Conservation (phyloP, 768 basidiomycete species). For the Pleurotus sapidus region DNA sequence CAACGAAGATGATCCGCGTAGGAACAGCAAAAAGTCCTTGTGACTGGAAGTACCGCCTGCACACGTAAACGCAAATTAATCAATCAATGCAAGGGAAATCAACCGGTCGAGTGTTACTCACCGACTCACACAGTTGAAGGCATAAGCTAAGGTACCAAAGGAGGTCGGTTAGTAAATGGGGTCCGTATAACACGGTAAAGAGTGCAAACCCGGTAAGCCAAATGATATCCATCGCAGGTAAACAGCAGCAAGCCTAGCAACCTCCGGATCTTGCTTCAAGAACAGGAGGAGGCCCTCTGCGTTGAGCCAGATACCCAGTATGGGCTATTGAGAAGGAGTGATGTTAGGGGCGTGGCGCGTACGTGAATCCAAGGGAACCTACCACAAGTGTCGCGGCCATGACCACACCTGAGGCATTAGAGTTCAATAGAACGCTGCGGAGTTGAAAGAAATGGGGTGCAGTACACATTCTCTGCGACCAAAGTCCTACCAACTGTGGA, state of each 20-base stretch:
- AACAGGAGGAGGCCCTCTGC: slow-evolving; percentile 75
- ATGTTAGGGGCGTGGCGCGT: too few species aligned
- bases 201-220: slow-evolving; percentile 62
- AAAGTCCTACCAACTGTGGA: slow-evolving; percentile 83
- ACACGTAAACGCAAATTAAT: not conserved
- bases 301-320: slow-evolving; percentile 75
- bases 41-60: slow-evolving; percentile 60
- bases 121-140: slow-evolving; percentile 51
- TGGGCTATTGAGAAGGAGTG: slow-evolving; percentile 31
- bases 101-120: slow-evolving; percentile 13
- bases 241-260: slow-evolving; percentile 69
- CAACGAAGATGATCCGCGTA: slow-evolving; percentile 75
- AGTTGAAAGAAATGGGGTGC: slow-evolving; percentile 19
- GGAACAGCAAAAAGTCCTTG: slow-evolving; percentile 79
- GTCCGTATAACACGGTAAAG: too few species aligned
- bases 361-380: not conserved
- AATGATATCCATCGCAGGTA: slow-evolving; percentile 78
- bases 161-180: too few species aligned
- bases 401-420: slow-evolving; percentile 6
- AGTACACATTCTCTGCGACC: slow-evolving; percentile 86
- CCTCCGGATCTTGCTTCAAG: slow-evolving; percentile 79
- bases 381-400: slow-evolving; percentile 14
- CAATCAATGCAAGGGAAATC: too few species aligned
- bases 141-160: slow-evolving; percentile 33
- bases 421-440: slow-evolving; percentile 19